Evolutionary conservation across 2,329 filamentous ascomycete genomes (phyloP).

Genomic region (Aspergillus neotritici): DNA sequence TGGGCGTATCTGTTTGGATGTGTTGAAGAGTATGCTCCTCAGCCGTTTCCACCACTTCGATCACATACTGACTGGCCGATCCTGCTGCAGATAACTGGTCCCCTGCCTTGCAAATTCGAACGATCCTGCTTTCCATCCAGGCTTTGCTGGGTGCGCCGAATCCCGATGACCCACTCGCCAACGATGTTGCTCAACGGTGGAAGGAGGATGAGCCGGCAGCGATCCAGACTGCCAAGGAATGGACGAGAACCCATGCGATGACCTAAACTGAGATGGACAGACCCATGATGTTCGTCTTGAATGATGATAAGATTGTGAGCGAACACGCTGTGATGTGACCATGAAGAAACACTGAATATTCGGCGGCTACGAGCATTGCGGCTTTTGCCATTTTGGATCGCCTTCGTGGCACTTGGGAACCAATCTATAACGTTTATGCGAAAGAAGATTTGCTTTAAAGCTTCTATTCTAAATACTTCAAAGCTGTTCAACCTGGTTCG

Average conservation of each 20-base stretch:
- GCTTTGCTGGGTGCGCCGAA: slow-evolving; percentile 93
- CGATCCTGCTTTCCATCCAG: slow-evolving; percentile 97
- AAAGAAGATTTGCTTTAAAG: neutral
- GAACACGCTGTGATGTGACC: slow-evolving; percentile 26
- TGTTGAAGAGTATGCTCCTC: slow-evolving; percentile 73
- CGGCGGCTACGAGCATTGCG: slow-evolving; percentile 11
- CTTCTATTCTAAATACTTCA: neutral
- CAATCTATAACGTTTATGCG: neutral
- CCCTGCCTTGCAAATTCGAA: slow-evolving; percentile 92
- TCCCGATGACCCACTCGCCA: slow-evolving; percentile 95
- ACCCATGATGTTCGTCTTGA: slow-evolving; percentile 4
- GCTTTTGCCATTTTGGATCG: slow-evolving; percentile 14
- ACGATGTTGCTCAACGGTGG: slow-evolving; percentile 96
- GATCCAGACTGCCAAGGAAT: slow-evolving; percentile 85
- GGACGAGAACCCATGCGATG: slow-evolving; percentile 78
- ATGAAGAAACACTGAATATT: slow-evolving; percentile 21
- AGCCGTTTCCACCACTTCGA: neutral
- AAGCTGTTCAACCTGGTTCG: neutral
- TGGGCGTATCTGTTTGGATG: slow-evolving; percentile 92
- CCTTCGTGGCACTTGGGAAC: slow-evolving; percentile 2
- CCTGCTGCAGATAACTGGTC: slow-evolving; percentile 82
- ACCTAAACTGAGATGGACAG: slow-evolving; percentile 30
- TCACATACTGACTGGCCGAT: too few relatives aligned
- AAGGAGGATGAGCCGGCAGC: slow-evolving; percentile 92
- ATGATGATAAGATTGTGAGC: slow-evolving; percentile 12